Base-by-base conservation (phyloP, 2,329 filamentous ascomycete species). In the Botrytis medusae region DNA sequence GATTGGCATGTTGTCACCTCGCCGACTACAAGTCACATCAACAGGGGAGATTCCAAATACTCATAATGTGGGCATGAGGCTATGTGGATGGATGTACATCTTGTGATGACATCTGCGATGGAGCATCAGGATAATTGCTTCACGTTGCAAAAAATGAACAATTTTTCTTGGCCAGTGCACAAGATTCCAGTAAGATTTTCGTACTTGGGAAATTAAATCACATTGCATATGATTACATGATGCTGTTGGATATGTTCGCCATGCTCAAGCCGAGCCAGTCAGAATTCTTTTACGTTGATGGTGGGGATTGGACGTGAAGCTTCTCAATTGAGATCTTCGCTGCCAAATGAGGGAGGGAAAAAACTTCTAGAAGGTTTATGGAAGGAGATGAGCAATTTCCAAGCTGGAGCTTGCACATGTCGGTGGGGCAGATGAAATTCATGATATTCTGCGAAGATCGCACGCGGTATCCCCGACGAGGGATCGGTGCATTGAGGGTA, bases 341-440 rank as follows among this genome's bases (percentile, higher is more conserved):
- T 57, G 48, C 48, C 48, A 57, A 42, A 69, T 57, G n/a, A 69
- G 51, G 34, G 16, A 42, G 4, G 5, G 10, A 69, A 69, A 69
- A n/a, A 6, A 18, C 48, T 57, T 69, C 65, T 57, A 25, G 65
- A 69, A 69, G 65, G 51, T 57, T 42, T 20, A 69, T 69, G n/a
- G 51, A 69, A 69, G 54, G 65, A 69, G 51, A 69, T 69, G 65
- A 69, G 65, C 65, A 69, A 69, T 69, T 42, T 69, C 63, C 48
- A 69, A 42, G 48, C 34, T 68, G 46, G 46, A 42, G 25, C 64
- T n/a, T 67, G 34, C 32, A 42, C 9, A n/a, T 37, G 2, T 42
- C n/a, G 20, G 65, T 59, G 48, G 65, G 34, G 65, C 48, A 42
- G n/a, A 25, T 69, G 34, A 69, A 42, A 69, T 42, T 57, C 34